Base-by-base conservation (phyloP, 768 basidiomycete genomes). In the Russula sp. region DNA sequence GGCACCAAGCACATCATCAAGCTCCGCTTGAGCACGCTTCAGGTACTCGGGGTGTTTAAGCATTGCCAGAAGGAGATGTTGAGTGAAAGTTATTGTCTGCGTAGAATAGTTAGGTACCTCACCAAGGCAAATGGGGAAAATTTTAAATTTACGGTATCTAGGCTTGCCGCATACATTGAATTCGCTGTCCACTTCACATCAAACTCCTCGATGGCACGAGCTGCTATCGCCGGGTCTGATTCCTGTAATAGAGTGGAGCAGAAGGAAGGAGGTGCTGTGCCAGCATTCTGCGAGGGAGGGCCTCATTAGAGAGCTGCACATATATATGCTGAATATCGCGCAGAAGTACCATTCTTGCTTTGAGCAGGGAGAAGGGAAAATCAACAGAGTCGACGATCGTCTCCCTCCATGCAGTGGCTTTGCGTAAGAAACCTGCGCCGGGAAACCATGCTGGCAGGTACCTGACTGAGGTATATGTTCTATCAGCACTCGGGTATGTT, bases 111-210 rank as follows among this genome's bases (percentile, higher is more conserved):
- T 44, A 38, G 30, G 4, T 24, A 32, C 36, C 51, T 24, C 26
- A 30, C 58, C 34, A n/a, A 30, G 22, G 9, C 32, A 53, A 53
- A 50, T 24, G 48, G 53, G 24, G 22, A 42, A 69, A 73, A n/a
- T 52, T 52, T 54, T 5, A 30, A 28, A 67, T 75, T 68, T 64
- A 86, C 87, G 0, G 86, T 88, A 69, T 89, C 88, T 42, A 82
- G 77, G 68, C 86, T 86, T 18, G 81, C 84, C 63, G 67, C 57
- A 71, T 88, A 90, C 86, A 91, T 89, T 34, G 88, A 90, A 72
- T 90, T 90, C n/a, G 90, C 89, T 1, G 87, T 84, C 87, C 88
- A 89, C 63, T 87, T 86, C 52, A 90, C 76, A 68, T 91, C 89
- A 65, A 84, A 84, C 69, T 88, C 86, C 63, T 80, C 71, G 7